These are phyloP conservation scores for Boletellus emodensis DNA, from an alignment of 768 basidiomycete genomes.

Conservation along the genomic window DNA sequence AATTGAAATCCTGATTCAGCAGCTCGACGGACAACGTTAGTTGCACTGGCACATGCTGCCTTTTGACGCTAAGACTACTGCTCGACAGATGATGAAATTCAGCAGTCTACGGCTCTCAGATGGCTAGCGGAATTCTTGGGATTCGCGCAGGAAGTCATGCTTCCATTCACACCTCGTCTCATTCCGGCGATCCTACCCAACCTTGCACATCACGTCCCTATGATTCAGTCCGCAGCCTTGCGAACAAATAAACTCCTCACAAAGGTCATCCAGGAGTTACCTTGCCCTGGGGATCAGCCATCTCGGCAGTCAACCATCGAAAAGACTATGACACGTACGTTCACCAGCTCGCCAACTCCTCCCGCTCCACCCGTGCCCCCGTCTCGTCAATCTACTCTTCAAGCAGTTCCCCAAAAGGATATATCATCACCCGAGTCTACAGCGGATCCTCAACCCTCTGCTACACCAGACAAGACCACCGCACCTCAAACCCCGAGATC, in stretches of 20 bases:
- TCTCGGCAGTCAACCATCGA: constrained; percentile 23
- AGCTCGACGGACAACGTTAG: constrained; percentile 81
- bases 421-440: constrained; percentile 44
- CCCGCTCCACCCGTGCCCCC: constrained; percentile 36
- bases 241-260: constrained; percentile 84
- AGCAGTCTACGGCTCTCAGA: constrained; percentile 87
- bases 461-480: constrained; percentile 36
- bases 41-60: constrained; percentile 13
- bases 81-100: constrained; percentile 76
- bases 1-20: constrained; percentile 87
- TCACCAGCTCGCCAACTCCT: constrained; percentile 56
- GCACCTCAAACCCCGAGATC: constrained; percentile 33
- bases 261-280: constrained; percentile 81
- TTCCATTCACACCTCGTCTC: constrained; percentile 90
- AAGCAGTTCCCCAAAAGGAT: constrained; percentile 43
- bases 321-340: constrained; percentile 34
- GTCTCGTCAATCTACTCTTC: constrained; percentile 50
- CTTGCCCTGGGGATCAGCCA: constrained; percentile 57
- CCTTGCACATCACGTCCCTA: constrained; percentile 84
- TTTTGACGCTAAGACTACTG: constrained; percentile 1
- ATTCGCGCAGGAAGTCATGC: constrained; percentile 88
- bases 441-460: constrained; percentile 29
- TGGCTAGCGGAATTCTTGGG: constrained; percentile 91
- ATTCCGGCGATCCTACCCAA: constrained; percentile 92
- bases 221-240: constrained; percentile 84